Evolutionary conservation across 2,329 filamentous ascomycete genomes (phyloP).

Genomic region (Colletotrichum graminicola): DNA sequence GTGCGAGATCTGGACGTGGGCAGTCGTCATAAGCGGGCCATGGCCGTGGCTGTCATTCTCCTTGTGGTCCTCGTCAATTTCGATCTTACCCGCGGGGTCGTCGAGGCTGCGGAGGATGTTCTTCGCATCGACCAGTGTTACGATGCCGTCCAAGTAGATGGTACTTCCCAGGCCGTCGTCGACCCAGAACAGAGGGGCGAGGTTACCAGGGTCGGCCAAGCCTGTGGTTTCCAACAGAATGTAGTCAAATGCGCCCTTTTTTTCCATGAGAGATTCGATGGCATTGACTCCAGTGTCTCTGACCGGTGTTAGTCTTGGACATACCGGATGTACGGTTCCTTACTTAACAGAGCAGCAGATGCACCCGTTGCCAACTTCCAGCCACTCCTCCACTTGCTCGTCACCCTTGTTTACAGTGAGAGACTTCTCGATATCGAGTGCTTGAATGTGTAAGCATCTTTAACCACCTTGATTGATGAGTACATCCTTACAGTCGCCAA

Average conservation of each 20-base stretch:
- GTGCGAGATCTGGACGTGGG: conserved; percentile 96
- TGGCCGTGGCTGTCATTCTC: conserved; percentile 57
- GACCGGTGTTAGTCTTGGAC: neutral
- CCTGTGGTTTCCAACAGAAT: conserved; percentile 97
- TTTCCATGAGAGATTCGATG: conserved; percentile 95
- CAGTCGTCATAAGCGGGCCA: conserved; percentile 85
- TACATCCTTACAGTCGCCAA: conserved; percentile 77
- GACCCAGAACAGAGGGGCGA: conserved; percentile 97
- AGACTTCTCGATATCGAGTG: conserved; percentile 95
- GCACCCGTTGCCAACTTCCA: conserved; percentile 95
- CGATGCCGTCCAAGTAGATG: conserved; percentile 96
- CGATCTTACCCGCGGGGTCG: conserved; percentile 70
- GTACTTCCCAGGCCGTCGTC: conserved; percentile 95
- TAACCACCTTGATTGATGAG: conserved; percentile 14
- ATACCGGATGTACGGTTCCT: conserved; percentile 13
- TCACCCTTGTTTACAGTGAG: conserved; percentile 89
- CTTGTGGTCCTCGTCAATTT: conserved; percentile 55
- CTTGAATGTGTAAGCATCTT: conserved; percentile 56
- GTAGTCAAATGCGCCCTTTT: conserved; percentile 94
- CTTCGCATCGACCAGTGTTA: conserved; percentile 94
- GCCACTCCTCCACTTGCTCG: conserved; percentile 90
- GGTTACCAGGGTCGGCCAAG: conserved; percentile 92
- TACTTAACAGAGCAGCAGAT: conserved; percentile 98
- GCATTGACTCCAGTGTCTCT: conserved; percentile 94
- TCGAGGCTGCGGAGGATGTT: conserved; percentile 88